A percentile compares a stretch with the other conserved stretches of the same genome.
These are phyloP conservation scores for Candida pini DNA, from an alignment of 805 yeast genomes.

Conservation along the genomic window DNA sequence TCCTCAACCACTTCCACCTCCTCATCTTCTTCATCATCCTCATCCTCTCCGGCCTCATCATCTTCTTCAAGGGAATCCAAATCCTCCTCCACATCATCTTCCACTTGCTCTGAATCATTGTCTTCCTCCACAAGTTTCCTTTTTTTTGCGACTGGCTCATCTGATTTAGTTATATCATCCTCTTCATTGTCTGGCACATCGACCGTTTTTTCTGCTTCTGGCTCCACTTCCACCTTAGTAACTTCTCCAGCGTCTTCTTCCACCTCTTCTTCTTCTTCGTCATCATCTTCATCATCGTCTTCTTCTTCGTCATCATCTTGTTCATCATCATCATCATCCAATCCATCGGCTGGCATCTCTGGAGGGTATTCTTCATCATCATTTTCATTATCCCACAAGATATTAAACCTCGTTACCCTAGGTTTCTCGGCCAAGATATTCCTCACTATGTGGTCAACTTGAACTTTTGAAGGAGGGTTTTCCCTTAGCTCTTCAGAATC, in stretches of 20 bases:
- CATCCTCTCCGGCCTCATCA: conserved; percentile 38
- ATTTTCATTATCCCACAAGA: conserved; percentile 81
- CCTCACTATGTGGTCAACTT: conserved; percentile 88
- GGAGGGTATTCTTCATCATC: conserved; percentile 68
- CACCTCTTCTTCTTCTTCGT: conserved; percentile 37
- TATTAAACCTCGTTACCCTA: conserved; percentile 92
- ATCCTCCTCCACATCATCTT: conserved; percentile 36
- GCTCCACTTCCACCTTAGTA: conserved; percentile 32
- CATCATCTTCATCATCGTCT: conserved; percentile 51
- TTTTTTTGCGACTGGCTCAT: conserved; percentile 14
- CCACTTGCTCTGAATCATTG: conserved; percentile 28
- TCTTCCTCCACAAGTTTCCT: conserved; percentile 8
- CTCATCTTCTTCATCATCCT: conserved; percentile 25
- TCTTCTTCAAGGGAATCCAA: conserved; percentile 36
- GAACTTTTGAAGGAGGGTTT: conserved; percentile 90
- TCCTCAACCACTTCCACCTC: conserved; percentile 15
- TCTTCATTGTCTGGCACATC: conserved; percentile 8
- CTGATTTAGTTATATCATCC: conserved; percentile 7
- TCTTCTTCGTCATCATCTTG: conserved; percentile 53
- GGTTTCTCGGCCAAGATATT: conserved; percentile 97
- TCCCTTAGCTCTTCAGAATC: conserved; percentile 90
- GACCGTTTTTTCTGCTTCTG: conserved; percentile 24
- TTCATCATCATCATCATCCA: conserved; percentile 56
- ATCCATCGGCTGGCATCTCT: conserved; percentile 61
- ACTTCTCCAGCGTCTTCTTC: conserved; percentile 37